These are phyloP conservation scores for Globisporangium solare DNA, from an alignment of 352 stramenopile genomes.

Conservation along the genomic window DNA sequence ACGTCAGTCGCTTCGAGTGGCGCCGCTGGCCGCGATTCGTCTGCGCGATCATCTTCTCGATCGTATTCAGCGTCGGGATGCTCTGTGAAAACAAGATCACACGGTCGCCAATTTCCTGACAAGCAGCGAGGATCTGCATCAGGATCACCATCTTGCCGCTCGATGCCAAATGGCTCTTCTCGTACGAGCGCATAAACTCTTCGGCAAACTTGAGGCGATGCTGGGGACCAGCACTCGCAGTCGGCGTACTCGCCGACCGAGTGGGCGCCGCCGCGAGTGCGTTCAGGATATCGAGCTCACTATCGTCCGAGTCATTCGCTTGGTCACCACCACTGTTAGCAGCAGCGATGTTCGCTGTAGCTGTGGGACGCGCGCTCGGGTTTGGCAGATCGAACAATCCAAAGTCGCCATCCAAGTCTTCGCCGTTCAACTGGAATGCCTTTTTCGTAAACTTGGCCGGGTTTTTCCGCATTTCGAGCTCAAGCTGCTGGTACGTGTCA, in stretches of 20 bases:
- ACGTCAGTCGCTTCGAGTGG: constrained; percentile 42
- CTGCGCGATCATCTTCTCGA: constrained; percentile 63
- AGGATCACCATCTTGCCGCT: constrained; percentile 88
- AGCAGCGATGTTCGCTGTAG: background rate
- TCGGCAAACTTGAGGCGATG: constrained; percentile 76
- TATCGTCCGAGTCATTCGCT: constrained; percentile 24
- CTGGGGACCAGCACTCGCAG: background rate
- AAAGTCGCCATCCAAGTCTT: constrained; percentile 57
- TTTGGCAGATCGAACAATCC: constrained; percentile 19
- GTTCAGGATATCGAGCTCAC: constrained; percentile 41
- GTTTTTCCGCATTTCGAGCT: constrained; percentile 44
- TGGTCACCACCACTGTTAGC: background rate
- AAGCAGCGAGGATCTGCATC: constrained; percentile 72
- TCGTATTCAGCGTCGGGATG: constrained; percentile 80
- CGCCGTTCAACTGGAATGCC: constrained; percentile 27
- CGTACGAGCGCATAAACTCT: constrained; percentile 58
- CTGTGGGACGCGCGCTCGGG: background rate
- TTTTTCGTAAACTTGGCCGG: constrained; percentile 24
- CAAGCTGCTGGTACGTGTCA: constrained; percentile 57
- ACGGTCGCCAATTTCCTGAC: constrained; percentile 68
- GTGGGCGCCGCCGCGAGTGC: constrained; percentile 14
- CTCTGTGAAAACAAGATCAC: constrained; percentile 90
- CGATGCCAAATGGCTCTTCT: constrained; percentile 42
- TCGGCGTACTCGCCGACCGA: background rate
- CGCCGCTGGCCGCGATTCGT: constrained; percentile 53